phyloP scores from a whole-genome alignment of 2,329 filamentous ascomycete species.

The Aspergillus transmontanensis region DNA sequence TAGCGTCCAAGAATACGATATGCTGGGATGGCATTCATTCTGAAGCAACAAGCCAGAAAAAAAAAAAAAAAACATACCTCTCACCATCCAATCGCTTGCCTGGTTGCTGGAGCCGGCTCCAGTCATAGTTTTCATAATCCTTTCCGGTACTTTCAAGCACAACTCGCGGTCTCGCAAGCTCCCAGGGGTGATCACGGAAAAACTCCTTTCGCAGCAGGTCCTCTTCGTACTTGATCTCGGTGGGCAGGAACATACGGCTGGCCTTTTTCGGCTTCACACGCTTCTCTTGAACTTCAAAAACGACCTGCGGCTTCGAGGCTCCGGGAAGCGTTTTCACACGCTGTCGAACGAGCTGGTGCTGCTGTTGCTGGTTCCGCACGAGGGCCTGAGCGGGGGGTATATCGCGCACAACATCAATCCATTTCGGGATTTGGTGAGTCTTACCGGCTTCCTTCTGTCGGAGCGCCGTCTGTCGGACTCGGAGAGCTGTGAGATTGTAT shows the following conservation, averaged over 20 bases:
- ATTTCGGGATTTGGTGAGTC: constrained; percentile 44
- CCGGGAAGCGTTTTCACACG: constrained; percentile 37
- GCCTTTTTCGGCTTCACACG: constrained; percentile 61
- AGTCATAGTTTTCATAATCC: constrained; percentile 75
- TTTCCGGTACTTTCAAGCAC: constrained; percentile 84
- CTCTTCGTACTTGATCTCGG: constrained; percentile 77
- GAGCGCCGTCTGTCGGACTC: constrained; percentile 47
- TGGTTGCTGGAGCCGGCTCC: constrained; percentile 75
- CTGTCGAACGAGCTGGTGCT: constrained; percentile 45
- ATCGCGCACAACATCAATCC: constrained; percentile 59
- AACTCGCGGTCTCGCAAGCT: constrained; percentile 83
- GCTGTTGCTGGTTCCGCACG: constrained; percentile 58
- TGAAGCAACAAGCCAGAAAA: neutral
- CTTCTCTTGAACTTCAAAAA: constrained; percentile 39
- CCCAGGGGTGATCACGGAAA: constrained; percentile 95
- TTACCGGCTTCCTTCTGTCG: constrained; percentile 40
- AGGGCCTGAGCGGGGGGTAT: constrained; percentile 64
- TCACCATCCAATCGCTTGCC: constrained; percentile 81
- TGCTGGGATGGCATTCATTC: neutral
- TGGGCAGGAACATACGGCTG: constrained; percentile 78
- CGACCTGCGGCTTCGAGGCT: constrained; percentile 34
- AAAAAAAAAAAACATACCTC: constrained; percentile 58
- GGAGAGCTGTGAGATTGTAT: constrained; percentile 50
- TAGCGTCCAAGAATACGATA: constrained; percentile 10
- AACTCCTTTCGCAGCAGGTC: constrained; percentile 79